Evolutionary conservation across 345 rosid species (phyloP).

Genomic region (Dovyalis caffra): DNA sequence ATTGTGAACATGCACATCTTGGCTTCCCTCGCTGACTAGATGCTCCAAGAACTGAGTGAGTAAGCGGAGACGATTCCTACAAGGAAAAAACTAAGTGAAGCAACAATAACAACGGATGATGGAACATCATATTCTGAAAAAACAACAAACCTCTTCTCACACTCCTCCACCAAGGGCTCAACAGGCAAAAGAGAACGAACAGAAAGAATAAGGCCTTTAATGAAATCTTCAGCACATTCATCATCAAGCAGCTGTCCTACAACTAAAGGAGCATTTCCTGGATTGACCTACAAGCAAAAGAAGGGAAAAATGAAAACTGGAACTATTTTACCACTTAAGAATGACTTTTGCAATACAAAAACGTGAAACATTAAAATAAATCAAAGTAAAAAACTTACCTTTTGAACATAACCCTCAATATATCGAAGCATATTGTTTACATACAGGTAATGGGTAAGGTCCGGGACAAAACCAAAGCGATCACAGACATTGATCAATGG

Average conservation of each 20-base stretch:
- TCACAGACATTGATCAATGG: slow-evolving; percentile 94
- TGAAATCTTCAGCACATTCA: slow-evolving; percentile 95
- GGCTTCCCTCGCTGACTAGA: slow-evolving; percentile 98
- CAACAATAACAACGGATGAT: background rate
- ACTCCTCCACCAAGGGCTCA: slow-evolving; percentile 73
- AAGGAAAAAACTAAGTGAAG: slow-evolving; percentile 25
- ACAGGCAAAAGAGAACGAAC: slow-evolving; percentile 72
- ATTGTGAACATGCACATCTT: slow-evolving; percentile 95
- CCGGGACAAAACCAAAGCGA: slow-evolving; percentile 94
- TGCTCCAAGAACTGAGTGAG: slow-evolving; percentile 98
- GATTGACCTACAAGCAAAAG: slow-evolving; percentile 64
- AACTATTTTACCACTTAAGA: too few species aligned
- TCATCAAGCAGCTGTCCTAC: slow-evolving; percentile 87
- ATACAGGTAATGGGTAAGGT: slow-evolving; percentile 91
- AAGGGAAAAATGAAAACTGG: background rate
- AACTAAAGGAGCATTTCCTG: slow-evolving; percentile 91
- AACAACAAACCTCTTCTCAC: slow-evolving; percentile 63
- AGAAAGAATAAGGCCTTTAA: slow-evolving; percentile 93
- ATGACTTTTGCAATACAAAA: background rate
- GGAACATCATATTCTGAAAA: background rate
- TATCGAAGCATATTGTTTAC: slow-evolving; percentile 85
- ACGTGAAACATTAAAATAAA: background rate
- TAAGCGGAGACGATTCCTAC: slow-evolving; percentile 91
- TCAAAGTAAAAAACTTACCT: slow-evolving; percentile 44
- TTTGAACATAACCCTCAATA: slow-evolving; percentile 96